phyloP scores from a whole-genome alignment of 2,329 filamentous ascomycete species.

The Bertia moriformis region DNA sequence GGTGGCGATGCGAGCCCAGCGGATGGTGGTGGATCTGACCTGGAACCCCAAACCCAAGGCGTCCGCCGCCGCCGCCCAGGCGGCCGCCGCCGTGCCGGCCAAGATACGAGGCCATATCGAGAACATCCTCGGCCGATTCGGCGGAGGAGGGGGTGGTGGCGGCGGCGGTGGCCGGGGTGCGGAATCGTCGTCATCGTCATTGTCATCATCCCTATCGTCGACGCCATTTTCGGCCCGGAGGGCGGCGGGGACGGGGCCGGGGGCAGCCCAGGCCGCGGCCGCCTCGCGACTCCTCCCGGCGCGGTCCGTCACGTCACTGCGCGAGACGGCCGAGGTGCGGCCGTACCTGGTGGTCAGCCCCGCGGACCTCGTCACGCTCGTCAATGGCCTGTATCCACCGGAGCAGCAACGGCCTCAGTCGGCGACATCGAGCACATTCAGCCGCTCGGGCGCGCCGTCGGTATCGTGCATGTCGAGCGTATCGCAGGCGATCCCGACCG shows the following conservation, averaged over 20 bases:
- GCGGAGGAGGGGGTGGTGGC: slow-evolving; percentile 16
- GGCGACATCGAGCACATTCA: slow-evolving; percentile 36
- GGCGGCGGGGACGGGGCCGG: too few species aligned
- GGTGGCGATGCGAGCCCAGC: slow-evolving; percentile 67
- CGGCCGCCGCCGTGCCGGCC: slow-evolving; percentile 41
- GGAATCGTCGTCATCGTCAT: too few species aligned
- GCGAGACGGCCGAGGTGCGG: slow-evolving; percentile 66
- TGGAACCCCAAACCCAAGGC: slow-evolving; percentile 56
- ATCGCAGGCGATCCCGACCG: slow-evolving; percentile 54
- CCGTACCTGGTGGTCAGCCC: slow-evolving; percentile 69
- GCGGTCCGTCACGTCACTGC: slow-evolving; percentile 55
- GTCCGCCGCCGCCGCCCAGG: slow-evolving; percentile 35
- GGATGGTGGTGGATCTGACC: slow-evolving; percentile 63
- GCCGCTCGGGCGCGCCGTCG: slow-evolving; percentile 52
- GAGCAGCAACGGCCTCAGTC: slow-evolving; percentile 51
- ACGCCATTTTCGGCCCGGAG: too few species aligned
- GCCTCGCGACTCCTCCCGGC: slow-evolving; percentile 52
- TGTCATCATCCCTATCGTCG: too few species aligned
- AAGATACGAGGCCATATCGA: slow-evolving; percentile 57
- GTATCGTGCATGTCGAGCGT: slow-evolving; percentile 53
- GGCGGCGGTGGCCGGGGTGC: too few species aligned
- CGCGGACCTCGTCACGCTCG: slow-evolving; percentile 63
- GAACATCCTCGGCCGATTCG: slow-evolving; percentile 54
- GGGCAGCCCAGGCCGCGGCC: too few species aligned
- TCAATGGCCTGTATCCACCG: slow-evolving; percentile 75